Conservation (phyloP, 768 basidiomycete genomes). For the Termitomyces sp. region DNA sequence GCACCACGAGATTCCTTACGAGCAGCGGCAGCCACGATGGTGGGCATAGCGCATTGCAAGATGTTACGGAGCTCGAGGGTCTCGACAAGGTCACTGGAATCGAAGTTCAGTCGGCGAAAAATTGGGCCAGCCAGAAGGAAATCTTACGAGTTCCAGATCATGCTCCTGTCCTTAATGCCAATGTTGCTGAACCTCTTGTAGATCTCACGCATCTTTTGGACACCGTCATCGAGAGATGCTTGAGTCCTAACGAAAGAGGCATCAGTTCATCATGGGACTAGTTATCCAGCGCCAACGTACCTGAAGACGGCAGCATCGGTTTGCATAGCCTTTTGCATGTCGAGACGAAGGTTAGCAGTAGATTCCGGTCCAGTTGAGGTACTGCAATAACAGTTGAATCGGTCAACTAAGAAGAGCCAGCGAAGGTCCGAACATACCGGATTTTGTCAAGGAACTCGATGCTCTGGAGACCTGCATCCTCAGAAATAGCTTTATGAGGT, state of each 20-base stretch:
- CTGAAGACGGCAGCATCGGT: conserved; percentile 97
- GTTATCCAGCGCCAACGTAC: conserved; percentile 23
- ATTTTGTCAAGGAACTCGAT: conserved; percentile 89
- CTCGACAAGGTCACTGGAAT: conserved; percentile 85
- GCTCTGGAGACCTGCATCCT: conserved; percentile 79
- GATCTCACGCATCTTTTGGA: conserved; percentile 78
- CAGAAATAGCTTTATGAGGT: conserved; percentile 84
- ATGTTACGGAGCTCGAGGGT: conserved; percentile 96
- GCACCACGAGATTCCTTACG: conserved; percentile 98
- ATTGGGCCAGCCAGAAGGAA: not conserved
- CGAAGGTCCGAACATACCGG: conserved; percentile 35
- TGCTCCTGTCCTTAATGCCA: conserved; percentile 95
- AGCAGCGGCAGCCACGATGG: conserved; percentile 88
- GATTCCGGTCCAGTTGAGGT: conserved; percentile 77
- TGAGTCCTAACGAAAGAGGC: conserved; percentile 61
- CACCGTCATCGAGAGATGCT: conserved; percentile 86
- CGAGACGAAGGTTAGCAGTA: conserved; percentile 86
- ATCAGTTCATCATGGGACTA: conserved; percentile 3
- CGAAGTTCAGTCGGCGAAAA: not conserved
- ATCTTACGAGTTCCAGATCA: conserved; percentile 99
- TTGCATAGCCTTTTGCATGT: conserved; percentile 99
- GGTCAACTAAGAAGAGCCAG: not conserved
- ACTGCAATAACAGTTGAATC: conserved; percentile 28
- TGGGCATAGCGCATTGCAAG: conserved; percentile 93
- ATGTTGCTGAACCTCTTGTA: conserved; percentile 89